phyloP scores from a whole-genome alignment of 176 grass and related monocot genomes.

The Ensete ventricosum region DNA sequence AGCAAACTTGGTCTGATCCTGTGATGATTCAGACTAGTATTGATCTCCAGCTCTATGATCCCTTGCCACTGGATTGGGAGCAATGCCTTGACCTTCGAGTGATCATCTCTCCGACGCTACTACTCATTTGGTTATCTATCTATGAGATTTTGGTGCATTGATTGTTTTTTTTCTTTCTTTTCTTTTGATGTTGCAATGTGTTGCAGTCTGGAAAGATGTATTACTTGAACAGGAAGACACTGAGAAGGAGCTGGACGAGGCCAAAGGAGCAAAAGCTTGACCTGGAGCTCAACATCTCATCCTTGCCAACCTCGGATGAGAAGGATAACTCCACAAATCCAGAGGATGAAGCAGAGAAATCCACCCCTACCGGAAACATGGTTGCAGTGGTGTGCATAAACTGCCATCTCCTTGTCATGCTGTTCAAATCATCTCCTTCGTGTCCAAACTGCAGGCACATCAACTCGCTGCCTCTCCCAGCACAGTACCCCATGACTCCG shows the following conservation, averaged over 20 bases:
- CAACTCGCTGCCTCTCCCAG: not conserved
- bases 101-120: conserved; percentile 3
- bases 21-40: conserved; percentile 31
- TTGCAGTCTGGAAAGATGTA: conserved; percentile 91
- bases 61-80: conserved; percentile 81
- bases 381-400: conserved; percentile 65
- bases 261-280: conserved; percentile 65
- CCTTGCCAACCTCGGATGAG: not conserved
- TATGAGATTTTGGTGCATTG: conserved; percentile 16
- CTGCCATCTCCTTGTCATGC: conserved; percentile 86
- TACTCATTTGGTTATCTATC: not conserved
- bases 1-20: conserved; percentile 47
- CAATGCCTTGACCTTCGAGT: conserved; percentile 90
- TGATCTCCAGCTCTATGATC: conserved; percentile 70
- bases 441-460: conserved; percentile 94
- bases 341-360: conserved; percentile 23
- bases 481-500: not conserved
- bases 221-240: conserved; percentile 91
- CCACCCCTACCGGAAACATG: conserved; percentile 40
- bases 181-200: conserved; percentile 2
- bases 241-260: conserved; percentile 71
- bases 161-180: conserved; percentile 12
- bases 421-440: conserved; percentile 64
- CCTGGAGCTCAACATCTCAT: conserved; percentile 77
- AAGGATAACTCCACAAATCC: not conserved